These are phyloP conservation scores for Croton setiger DNA, from an alignment of 441 rosid genomes.

Conservation along the genomic window DNA sequence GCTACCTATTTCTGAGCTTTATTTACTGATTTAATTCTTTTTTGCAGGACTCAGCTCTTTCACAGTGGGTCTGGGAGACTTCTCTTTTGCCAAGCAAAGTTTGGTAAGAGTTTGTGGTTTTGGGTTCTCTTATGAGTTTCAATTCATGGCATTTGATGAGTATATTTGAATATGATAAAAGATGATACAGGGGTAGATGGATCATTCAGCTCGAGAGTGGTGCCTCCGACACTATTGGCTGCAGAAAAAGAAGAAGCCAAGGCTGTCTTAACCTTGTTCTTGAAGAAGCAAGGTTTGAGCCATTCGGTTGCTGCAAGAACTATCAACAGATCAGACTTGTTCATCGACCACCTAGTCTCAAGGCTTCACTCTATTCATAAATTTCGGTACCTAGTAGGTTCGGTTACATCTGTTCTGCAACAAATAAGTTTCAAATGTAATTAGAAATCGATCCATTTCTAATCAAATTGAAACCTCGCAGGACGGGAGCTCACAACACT, in stretches of 20 bases:
- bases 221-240: conserved; percentile 59
- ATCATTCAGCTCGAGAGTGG: conserved; percentile 42
- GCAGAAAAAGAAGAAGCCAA: conserved; percentile 94
- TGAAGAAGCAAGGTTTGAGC: conserved; percentile 78
- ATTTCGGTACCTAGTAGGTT: conserved; percentile 49
- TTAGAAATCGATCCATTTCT: conserved; percentile 4
- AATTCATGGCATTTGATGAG: conserved; percentile 5
- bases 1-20: background rate
- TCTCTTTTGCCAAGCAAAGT: conserved; percentile 44
- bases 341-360: conserved; percentile 43
- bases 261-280: conserved; percentile 75
- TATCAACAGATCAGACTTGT: conserved; percentile 38
- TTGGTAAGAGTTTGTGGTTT: conserved; percentile 34
- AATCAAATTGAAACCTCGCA: conserved; percentile 12
- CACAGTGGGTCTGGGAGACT: conserved; percentile 40
- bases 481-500: conserved; percentile 47
- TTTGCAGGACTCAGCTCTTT: conserved; percentile 34
- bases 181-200: conserved; percentile 57
- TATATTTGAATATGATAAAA: conserved; percentile 20
- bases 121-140: background rate
- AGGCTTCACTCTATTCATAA: conserved; percentile 45
- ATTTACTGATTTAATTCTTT: conserved; percentile 1
- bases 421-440: background rate
- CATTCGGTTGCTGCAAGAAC: conserved; percentile 35
- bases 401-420: conserved; percentile 22